Conservation (phyloP, 768 basidiomycete species). For the Candolleomyces eurysporus region DNA sequence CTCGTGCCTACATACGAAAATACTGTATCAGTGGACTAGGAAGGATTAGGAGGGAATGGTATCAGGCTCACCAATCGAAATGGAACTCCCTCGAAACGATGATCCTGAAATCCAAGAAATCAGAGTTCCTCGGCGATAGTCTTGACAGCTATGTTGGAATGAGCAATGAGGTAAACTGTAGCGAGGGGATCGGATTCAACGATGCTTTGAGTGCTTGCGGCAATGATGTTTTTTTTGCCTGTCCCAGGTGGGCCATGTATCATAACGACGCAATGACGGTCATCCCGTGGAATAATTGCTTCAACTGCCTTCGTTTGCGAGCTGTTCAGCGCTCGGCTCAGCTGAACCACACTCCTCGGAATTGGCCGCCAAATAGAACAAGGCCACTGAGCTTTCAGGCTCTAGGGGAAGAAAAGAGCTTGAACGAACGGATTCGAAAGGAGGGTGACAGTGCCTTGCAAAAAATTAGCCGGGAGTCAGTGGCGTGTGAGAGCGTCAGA, state of each 20-base stretch:
- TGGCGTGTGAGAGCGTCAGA: too few species aligned
- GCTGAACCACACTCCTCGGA: neutral
- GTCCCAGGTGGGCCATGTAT: slow-evolving; percentile 61
- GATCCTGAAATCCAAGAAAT: slow-evolving; percentile 51
- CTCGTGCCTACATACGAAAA: slow-evolving; percentile 55
- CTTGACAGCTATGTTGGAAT: slow-evolving; percentile 78
- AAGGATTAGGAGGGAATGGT: neutral
- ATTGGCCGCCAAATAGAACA: neutral
- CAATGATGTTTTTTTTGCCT: slow-evolving; percentile 64
- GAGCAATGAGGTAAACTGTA: slow-evolving; percentile 65
- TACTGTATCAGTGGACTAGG: neutral
- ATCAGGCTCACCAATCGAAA: slow-evolving; percentile 50
- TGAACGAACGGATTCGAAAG: slow-evolving; percentile 33
- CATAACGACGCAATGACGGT: slow-evolving; percentile 26
- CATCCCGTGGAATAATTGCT: slow-evolving; percentile 30
- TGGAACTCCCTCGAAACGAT: slow-evolving; percentile 67
- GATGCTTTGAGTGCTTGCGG: slow-evolving; percentile 41
- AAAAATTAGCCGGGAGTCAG: slow-evolving; percentile 23
- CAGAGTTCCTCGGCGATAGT: slow-evolving; percentile 65
- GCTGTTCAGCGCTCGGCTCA: slow-evolving; percentile 22
- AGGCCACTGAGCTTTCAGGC: slow-evolving; percentile 12
- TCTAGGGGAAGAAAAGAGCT: slow-evolving; percentile 30
- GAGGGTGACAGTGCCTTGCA: slow-evolving; percentile 24
- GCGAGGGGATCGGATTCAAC: slow-evolving; percentile 19
- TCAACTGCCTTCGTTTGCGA: slow-evolving; percentile 35